Conservation (phyloP, 192 early-diverging fungal genomes). For the Geranomyces michiganensis region DNA sequence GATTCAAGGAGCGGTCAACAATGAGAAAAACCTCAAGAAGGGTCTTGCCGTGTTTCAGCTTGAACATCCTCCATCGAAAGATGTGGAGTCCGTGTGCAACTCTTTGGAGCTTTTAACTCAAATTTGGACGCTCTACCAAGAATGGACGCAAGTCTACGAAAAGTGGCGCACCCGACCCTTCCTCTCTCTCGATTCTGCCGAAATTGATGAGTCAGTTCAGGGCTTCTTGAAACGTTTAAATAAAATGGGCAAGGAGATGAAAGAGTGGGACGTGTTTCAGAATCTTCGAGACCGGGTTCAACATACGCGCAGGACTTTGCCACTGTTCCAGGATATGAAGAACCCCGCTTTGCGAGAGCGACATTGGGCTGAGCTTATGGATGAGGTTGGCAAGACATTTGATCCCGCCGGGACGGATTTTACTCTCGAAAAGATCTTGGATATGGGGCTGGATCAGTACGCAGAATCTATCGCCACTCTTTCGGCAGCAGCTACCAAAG, state of each 20-base stretch:
- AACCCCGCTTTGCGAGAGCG: constrained; percentile 61
- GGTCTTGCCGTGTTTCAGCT: constrained; percentile 61
- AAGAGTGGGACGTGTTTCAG: constrained; percentile 64
- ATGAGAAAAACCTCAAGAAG: constrained; percentile 54
- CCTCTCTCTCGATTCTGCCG: constrained; percentile 48
- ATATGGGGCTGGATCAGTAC: constrained; percentile 60
- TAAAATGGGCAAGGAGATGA: constrained; percentile 58
- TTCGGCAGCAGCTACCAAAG: constrained; percentile 57
- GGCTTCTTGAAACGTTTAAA: constrained; percentile 52
- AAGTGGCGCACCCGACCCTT: constrained; percentile 53
- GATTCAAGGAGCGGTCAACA: constrained; percentile 42
- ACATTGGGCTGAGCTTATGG: constrained; percentile 63
- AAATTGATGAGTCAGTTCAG: constrained; percentile 61
- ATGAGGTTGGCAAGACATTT: constrained; percentile 62
- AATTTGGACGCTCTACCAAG: constrained; percentile 51
- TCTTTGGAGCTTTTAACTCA: constrained; percentile 54
- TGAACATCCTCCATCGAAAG: constrained; percentile 58
- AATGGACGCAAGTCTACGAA: constrained; percentile 56
- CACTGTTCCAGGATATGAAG: constrained; percentile 55
- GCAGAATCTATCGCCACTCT: constrained; percentile 52
- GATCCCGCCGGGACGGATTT: constrained; percentile 49
- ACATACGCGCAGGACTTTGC: constrained; percentile 56
- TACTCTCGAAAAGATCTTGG: constrained; percentile 60
- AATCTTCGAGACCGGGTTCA: constrained; percentile 55
- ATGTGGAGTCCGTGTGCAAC: constrained; percentile 46